Evolutionary conservation across 1,139 yeast species (phyloP).

Genomic region (Blastobotrys malaysiensis): DNA sequence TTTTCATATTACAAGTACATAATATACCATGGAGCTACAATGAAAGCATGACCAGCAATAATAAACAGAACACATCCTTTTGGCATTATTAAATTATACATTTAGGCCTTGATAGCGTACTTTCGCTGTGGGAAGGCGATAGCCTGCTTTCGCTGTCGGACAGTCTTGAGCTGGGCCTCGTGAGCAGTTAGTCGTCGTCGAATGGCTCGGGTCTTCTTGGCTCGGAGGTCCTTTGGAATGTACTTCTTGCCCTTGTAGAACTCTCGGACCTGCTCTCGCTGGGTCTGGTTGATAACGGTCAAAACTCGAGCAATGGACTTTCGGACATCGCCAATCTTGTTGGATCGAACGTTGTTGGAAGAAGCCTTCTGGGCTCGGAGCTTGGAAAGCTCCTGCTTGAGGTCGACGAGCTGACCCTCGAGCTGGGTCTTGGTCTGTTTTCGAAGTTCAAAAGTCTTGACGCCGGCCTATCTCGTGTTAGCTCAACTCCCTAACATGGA

Average conservation of each 20-base stretch:
- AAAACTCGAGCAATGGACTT: constrained; percentile 98
- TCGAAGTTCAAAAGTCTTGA: constrained; percentile 94
- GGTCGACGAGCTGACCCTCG: constrained; percentile 88
- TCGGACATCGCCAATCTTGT: constrained; percentile 90
- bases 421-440: constrained; percentile 96
- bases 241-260: constrained; percentile 92
- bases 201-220: constrained; percentile 99
- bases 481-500: neutral
- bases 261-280: constrained; percentile 92
- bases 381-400: constrained; percentile 94
- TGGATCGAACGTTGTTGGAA: constrained; percentile 35
- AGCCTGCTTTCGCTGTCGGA: constrained; percentile 85
- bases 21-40: too few species aligned
- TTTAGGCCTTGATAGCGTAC: constrained; percentile 97
- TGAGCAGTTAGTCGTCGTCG: constrained; percentile 92
- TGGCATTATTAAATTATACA: constrained; percentile 1
- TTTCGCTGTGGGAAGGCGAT: constrained; percentile 98
- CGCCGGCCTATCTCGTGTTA: constrained; percentile 21
- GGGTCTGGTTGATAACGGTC: constrained; percentile 94
- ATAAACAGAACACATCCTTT: constrained; percentile 1
- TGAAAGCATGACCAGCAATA: too few species aligned
- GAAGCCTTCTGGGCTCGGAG: constrained; percentile 89
- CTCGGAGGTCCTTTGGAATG: constrained; percentile 98
- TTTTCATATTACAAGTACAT: too few species aligned
- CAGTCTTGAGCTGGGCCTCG: constrained; percentile 79